These are phyloP conservation scores for Proliferodiscus dingleyae DNA, from an alignment of 2,329 filamentous ascomycete genomes.

Conservation along the genomic window DNA sequence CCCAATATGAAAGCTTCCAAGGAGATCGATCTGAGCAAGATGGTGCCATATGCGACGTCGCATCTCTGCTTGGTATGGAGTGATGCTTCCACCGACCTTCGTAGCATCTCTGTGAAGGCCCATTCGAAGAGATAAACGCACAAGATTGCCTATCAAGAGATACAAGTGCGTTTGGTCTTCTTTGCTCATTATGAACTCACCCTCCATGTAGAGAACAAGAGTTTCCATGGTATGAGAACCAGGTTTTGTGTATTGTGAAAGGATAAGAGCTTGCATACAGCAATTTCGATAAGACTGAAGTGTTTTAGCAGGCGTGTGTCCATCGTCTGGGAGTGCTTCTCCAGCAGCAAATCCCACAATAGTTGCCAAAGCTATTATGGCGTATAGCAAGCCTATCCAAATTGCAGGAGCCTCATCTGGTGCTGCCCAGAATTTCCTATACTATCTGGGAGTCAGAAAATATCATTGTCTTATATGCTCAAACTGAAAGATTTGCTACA, in stretches of 20 bases:
- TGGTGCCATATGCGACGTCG: constrained; percentile 54
- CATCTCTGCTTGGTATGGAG: constrained; percentile 74
- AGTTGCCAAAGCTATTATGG: too few species aligned
- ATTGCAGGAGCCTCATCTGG: constrained; percentile 35
- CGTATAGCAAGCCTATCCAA: constrained; percentile 48
- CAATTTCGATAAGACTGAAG: constrained; percentile 42
- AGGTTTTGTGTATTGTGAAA: constrained; percentile 47
- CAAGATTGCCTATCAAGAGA: constrained; percentile 44
- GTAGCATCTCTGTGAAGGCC: constrained; percentile 49
- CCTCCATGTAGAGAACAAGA: constrained; percentile 48
- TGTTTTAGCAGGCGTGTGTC: too few species aligned
- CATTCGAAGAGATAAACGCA: constrained; percentile 54
- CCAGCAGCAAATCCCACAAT: too few species aligned
- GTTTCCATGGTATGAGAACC: constrained; percentile 45
- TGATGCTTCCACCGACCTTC: constrained; percentile 42
- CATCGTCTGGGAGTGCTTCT: too few species aligned
- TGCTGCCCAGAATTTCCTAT: constrained; percentile 28
- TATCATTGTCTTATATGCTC: constrained; percentile 33
- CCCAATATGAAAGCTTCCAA: constrained; percentile 64
- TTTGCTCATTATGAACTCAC: constrained; percentile 48
- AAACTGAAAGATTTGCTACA: too few species aligned
- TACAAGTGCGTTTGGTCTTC: constrained; percentile 50
- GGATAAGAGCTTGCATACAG: constrained; percentile 47
- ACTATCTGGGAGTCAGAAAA: constrained; percentile 10
- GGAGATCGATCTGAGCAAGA: constrained; percentile 53